Evolutionary conservation across 1,139 yeast species (phyloP), one percentile per base, ranked within the genome.

Genomic region (Sugiyamaella grinbergsii): DNA sequence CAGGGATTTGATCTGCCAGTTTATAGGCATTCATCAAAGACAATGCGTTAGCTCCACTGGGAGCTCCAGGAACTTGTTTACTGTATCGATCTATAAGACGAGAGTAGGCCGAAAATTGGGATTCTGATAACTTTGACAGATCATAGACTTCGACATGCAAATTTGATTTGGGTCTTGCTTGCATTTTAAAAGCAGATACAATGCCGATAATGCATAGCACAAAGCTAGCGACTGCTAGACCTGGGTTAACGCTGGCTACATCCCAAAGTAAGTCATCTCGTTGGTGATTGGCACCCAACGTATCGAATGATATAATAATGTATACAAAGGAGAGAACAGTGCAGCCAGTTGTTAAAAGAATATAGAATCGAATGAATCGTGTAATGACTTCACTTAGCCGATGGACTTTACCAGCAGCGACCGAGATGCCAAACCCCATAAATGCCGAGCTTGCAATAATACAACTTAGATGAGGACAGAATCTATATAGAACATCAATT

Each of bases 21-120:
- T 63, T 57, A 51, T 74, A 74, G 1, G 75, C 69, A 54, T 65
- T 67, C 72, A 74, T 71, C 43, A 74, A 60, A 20, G 72, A 66
- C 4, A 74, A 54, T 2, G 73, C 75, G 34, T 69, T 64, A 15
- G 62, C 67, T 3, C 78, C 78, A 4, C 60, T 57, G 0, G 72
- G 66, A 0, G 74, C 62, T 1, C 76, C 77, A 1, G 75, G 69
- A 52, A 63, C 68, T 42, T 57, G 56, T 40, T 57, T 64, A 33
- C 64, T 61, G 51, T 72, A 71, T 28, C 61, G 59, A 46, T 72
- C 72, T 32, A 74, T 73, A 19, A 74, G 62, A 39, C 62, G 61
- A 5, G 75, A 71, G 66, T 71, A 73, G 2, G 74, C 76, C 10
- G 62, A 60, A 39, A 69, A 62, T 55, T 73, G 74, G 16, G 63